Base-by-base conservation (phyloP, 257 asterid genomes). In the Fraxinus quadrangulata region DNA sequence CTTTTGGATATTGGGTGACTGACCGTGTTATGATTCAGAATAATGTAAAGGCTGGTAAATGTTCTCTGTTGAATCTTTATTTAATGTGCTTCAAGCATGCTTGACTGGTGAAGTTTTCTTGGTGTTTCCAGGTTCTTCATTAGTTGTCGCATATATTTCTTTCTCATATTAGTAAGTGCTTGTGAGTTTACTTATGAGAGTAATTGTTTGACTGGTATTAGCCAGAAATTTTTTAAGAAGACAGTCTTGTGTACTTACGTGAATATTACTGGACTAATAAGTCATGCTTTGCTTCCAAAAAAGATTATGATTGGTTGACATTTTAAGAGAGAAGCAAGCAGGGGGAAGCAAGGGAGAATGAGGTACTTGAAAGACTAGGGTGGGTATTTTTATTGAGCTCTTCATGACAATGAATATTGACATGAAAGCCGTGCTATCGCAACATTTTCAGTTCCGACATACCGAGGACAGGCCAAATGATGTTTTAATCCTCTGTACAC, bases 21-120 rank as follows among this genome's bases (percentile, higher is more conserved):
- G 68, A 75, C 75, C 54, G 24, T 63, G 19, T 63, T 10, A 63
- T 26, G 69, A 77, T 61, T 49, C 40, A 37, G 40, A 51, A 78
- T 73, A 74, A 75, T 73, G 56, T 36, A 28, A 47, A 39, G 67
- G 69, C 12, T 0, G 49, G 31, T 47, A 54, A 24, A 17, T 37
- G 19, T 63, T 68, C 31, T 75, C 12, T 56, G 51, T 23, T 63
- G 68, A 61, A 8, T 61, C 68, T 61, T 61, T 24, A 61, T 21
- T 21, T 8, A 21, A 21, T 24, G 9, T 63, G 69, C 36, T 63
- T 3, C 36, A 63, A 23, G 69, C n/a, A 23, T 63, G 17, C 26
- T 63, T 26, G 33, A 12, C 69, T 63, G 69, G 33, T 63, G 69
- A 63, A 26, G 3, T 26, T 63, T 23, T 59, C 67, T n/a, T 24